Percentiles rank a stretch among this genome's conserved stretches.
Conservation (phyloP, 2,329 filamentous ascomycete species). For the Aspergillus sp. region DNA sequence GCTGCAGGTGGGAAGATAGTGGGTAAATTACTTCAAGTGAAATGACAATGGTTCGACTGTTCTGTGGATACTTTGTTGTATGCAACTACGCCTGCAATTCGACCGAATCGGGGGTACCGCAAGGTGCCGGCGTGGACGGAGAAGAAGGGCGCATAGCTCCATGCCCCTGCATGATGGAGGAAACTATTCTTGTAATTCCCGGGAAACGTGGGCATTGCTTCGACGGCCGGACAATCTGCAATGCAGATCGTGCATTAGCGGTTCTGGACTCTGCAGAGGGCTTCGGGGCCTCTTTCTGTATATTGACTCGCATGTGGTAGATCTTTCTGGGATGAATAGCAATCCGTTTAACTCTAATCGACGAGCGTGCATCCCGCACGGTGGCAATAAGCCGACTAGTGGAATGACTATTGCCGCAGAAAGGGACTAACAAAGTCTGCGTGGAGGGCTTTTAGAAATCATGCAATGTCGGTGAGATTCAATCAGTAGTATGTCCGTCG, state of each 20-base stretch:
- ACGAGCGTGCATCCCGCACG: not conserved
- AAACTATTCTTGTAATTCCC: not conserved
- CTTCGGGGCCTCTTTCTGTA: not conserved
- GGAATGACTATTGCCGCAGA: not conserved
- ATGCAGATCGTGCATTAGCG: constrained; percentile 3
- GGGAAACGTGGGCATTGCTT: not conserved
- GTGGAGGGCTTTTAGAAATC: not conserved
- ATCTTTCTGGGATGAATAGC: not conserved
- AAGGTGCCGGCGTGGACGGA: not conserved
- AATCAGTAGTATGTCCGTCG: not conserved
- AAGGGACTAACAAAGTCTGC: not conserved
- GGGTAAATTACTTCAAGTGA: constrained; percentile 1
- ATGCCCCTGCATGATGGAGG: not conserved
- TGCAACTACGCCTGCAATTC: not conserved
- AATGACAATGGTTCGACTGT: constrained; percentile 4
- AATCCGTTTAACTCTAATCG: not conserved
- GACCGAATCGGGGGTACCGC: not conserved
- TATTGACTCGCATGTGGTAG: not conserved
- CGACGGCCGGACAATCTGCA: not conserved
- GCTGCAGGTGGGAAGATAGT: not conserved
- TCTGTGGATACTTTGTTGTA: not conserved
- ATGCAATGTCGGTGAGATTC: not conserved
- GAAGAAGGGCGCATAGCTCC: not conserved
- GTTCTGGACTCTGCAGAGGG: not conserved
- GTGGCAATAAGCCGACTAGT: not conserved